Evolutionary conservation across 169 alveolate species (phyloP), one percentile per base, ranked within the genome.

Genomic region (Eimeria sp.): DNA sequence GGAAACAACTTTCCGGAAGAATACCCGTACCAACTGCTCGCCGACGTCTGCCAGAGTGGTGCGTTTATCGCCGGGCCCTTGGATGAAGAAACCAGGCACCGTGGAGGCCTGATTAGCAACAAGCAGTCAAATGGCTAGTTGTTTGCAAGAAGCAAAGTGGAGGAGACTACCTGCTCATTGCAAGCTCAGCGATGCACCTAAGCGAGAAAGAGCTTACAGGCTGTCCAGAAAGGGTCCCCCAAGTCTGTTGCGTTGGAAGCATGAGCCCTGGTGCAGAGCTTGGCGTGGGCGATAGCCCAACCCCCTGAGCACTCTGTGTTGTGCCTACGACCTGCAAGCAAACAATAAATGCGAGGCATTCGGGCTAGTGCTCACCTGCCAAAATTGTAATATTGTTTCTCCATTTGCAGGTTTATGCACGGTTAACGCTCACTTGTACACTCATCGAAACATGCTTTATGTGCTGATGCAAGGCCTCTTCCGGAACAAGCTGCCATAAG

Each of bases 361-460:
- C 4, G 8, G 80, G 14, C n/a, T 71, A 13, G 80, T 11, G 49
- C 54, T 33, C 2, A 9, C 43, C 8, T 2, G 11, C 23, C 30
- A 20, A 33, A 6, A 62, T 2, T 11, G n/a, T 37, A 33, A 27
- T 52, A 33, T 33, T 71, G n/a, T 13, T 33, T 20, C 18, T 71
- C 80, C 54, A 0, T 33, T 27, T 71, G 27, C 25, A 54, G 33
- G 54, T 30, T 4, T 52, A 33, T 1, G n/a, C 14, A 54, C 54
- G n/a, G n/a, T 52, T 14, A 78, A 11, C 33, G 54, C 64, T 60
- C n/a, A 85, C 93, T 66, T 85, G 93, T 30, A 85, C 52, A 46
- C 80, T 60, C 93, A 85, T 85, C n/a, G 77, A 62, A 25, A 85
- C 52, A 60, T 85, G 77, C 80, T 62, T 85, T 18, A 85, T 85